Evolutionary conservation across 139 green algal species (phyloP), one percentile per base, ranked within the genome.

Genomic region (Diplosphaera chodatii): DNA sequence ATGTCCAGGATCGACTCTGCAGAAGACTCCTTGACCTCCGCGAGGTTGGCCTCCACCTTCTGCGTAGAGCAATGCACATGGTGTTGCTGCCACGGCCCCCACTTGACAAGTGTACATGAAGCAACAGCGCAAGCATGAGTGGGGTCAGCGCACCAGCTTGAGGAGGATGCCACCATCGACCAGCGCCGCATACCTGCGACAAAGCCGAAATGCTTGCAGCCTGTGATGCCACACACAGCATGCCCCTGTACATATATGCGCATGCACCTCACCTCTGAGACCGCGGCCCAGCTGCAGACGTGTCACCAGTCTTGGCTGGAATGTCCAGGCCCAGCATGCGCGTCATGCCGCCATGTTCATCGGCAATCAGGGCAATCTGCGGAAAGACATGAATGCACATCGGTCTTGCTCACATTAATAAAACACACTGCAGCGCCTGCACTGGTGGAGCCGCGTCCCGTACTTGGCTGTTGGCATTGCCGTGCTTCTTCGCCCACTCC

Each of bases 151-250:
- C n/a, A 84, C 70, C 74, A 86, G 30, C 71, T 86, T 86, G 20
- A 84, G 55, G 21, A 86, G 66, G 16, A 82, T 71, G 63, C 80
- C 80, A 67, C 82, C 66, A 1, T 86, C 77, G 18, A 84, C 37
- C 23, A 80, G 22, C 1, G 77, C 78, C 2, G 77, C 70, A 34
- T 79, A 86, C 33, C 80, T 75, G 70, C 37, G 37, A n/a, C 37
- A 48, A 10, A 48, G 37, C 37, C 37, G n/a, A n/a, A n/a, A n/a
- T n/a, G n/a, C n/a, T n/a, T n/a, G n/a, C n/a, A n/a, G n/a, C n/a
- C n/a, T n/a, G n/a, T n/a, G n/a, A 48, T 48, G 37, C 37, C 10
- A 48, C 37, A 48, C 37, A 48, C n/a, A n/a, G n/a, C n/a, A n/a
- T n/a, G n/a, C n/a, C n/a, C n/a, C n/a, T n/a, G n/a, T n/a, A n/a